phyloP scores from a whole-genome alignment of 768 basidiomycete species.

The Hemileccinum impolitum region DNA sequence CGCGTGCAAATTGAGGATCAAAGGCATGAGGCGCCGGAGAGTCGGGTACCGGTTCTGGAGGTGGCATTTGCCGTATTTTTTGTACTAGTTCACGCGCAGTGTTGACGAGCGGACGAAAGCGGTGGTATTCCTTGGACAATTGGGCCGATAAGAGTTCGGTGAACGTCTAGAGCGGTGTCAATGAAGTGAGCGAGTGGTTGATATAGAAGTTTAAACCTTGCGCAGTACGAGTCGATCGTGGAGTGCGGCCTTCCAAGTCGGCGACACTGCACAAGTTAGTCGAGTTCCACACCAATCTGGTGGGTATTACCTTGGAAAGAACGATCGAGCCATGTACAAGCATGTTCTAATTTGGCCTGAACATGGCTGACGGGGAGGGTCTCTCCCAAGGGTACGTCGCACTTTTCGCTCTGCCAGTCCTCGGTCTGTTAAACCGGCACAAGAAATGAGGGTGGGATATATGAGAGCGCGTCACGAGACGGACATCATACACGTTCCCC shows the following conservation, averaged over 20 bases:
- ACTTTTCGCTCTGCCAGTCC: conserved; percentile 90
- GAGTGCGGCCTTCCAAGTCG: conserved; percentile 50
- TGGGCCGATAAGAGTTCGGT: conserved; percentile 27
- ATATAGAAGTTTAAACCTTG: conserved; percentile 41
- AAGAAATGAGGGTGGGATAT: conserved; percentile 12
- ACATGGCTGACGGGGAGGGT: conserved; percentile 52
- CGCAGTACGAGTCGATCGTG: conserved; percentile 53
- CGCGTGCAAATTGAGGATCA: conserved; percentile 65
- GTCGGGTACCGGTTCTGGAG: conserved; percentile 34
- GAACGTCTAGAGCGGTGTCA: conserved; percentile 20
- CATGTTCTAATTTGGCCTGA: conserved; percentile 54
- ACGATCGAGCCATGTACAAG: conserved; percentile 55
- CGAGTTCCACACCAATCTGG: neutral
- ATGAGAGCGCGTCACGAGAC: too few relatives aligned
- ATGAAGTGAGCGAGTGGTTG: neutral
- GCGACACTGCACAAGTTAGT: conserved; percentile 36
- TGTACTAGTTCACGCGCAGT: conserved; percentile 17
- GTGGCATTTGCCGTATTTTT: conserved; percentile 23
- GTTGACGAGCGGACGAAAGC: conserved; percentile 15
- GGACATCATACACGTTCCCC: conserved; percentile 73
- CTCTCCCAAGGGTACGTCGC: conserved; percentile 74
- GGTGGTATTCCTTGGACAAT: conserved; percentile 24
- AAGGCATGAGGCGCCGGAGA: conserved; percentile 57
- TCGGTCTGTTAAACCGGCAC: conserved; percentile 51
- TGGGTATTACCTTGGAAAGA: conserved; percentile 39